These are phyloP conservation scores for Chenopodium formosanum DNA, from an alignment of 148 eudicot genomes.

Conservation along the genomic window DNA sequence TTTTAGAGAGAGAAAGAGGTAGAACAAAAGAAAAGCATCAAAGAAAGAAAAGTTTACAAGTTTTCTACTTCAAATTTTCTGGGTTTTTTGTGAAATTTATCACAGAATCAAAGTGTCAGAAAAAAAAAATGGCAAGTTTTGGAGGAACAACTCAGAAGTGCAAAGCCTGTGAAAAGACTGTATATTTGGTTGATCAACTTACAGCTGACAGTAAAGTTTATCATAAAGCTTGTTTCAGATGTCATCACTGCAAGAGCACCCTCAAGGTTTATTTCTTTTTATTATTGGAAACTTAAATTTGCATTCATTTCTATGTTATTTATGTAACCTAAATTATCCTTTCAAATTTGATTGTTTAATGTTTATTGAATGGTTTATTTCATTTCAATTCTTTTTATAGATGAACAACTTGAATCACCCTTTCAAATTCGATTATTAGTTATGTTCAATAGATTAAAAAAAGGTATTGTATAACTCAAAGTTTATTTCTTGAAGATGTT, in stretches of 20 bases:
- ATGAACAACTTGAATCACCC: too few species aligned
- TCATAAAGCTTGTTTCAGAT: constrained; percentile 87
- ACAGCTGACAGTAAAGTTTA: constrained; percentile 76
- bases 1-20: neutral
- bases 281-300: neutral
- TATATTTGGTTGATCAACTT: constrained; percentile 84
- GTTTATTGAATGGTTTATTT: too few species aligned
- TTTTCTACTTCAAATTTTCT: neutral
- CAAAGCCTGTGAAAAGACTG: constrained; percentile 88
- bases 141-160: constrained; percentile 94
- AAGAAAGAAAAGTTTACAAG: neutral
- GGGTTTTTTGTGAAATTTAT: neutral
- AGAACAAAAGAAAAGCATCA: constrained; percentile 3
- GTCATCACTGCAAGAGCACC: constrained; percentile 91
- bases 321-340: neutral
- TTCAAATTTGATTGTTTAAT: too few species aligned
- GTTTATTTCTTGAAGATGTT: constrained; percentile 1
- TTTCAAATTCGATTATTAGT: too few species aligned
- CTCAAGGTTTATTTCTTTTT: constrained; percentile 54
- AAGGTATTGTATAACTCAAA: neutral
- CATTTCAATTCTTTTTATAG: too few species aligned
- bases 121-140: constrained; percentile 58
- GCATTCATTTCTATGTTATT: neutral
- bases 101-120: neutral
- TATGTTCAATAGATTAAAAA: too few species aligned